Base-by-base conservation (phyloP, 2,329 filamentous ascomycete species). In the Calonectria hawksworthii region DNA sequence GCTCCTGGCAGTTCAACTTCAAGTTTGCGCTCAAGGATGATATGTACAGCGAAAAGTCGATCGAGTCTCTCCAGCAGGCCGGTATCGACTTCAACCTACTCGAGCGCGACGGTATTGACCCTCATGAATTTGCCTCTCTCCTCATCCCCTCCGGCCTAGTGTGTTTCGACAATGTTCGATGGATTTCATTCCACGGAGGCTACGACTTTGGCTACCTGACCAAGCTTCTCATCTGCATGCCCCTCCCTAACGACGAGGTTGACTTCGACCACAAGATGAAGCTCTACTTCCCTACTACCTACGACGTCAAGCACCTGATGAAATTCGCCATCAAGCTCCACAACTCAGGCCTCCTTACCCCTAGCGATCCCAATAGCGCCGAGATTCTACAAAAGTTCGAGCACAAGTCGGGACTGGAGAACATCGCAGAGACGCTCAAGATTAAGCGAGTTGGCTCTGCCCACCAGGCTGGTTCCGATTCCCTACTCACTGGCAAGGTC, bases 1-100 rank as follows among this genome's bases (percentile, higher is more conserved):
- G 94, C 83, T 98, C 96, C 23, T 99, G 97, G 97, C 96, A 98
- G 80, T 99, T 99, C 90, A 99, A 99, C 89, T 99, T 99, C 87
- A 94, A 96, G 80, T 99, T 99, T 85, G 97, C 95, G 1, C 90
- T 98, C 13, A 94, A 97, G 79, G 93, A 96, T 50, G 97, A 99
- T 86, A 99, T 99, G 97, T 99, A 98, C 86, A 97, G 98, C 77
- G 94, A 98, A 83, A 94, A 96, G 73, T 98, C 96, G 21, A 98
- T 98, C 79, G 94, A 97, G 78, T 95, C 98, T 80, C 90, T 99
- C 26, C 93, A 95, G 80, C 94, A 95, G 81, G 95, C 95, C 2
- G 97, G 97, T n/a, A 96, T 98, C 75, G 95, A 99, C 84, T 98
- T 99, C 78, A 89, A 91, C 69, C 91, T 93, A 75, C 93, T 98